Evolutionary conservation across 345 rosid species (phyloP).

Genomic region (Eucalyptus tenuipes): DNA sequence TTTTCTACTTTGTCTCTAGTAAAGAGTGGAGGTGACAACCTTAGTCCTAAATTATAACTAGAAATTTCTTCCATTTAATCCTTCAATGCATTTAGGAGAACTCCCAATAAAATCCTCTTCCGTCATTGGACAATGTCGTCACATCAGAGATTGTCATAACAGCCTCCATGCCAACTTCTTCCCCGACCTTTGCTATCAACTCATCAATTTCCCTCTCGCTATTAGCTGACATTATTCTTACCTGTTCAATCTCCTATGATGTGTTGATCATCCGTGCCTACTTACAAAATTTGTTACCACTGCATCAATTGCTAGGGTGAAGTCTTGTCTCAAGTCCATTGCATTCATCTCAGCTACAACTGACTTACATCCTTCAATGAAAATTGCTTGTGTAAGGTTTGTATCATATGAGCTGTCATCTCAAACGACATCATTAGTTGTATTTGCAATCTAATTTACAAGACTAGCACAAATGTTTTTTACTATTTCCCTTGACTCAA

Average conservation of each 20-base stretch:
- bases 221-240: constrained; percentile 88
- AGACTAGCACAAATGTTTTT: constrained; percentile 91
- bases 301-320: too few relatives aligned
- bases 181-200: constrained; percentile 95
- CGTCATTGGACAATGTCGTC: constrained; percentile 60
- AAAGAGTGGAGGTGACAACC: constrained; percentile 78
- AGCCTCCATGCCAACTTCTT: constrained; percentile 96
- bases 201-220: constrained; percentile 97
- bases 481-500: constrained; percentile 68
- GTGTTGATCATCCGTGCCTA: constrained; percentile 32
- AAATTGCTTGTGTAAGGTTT: constrained; percentile 66
- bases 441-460: constrained; percentile 91
- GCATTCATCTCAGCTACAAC: constrained; percentile 92
- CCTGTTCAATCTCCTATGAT: constrained; percentile 89
- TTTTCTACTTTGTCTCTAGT: constrained; percentile 95
- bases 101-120: not conserved
- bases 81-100: constrained; percentile 70
- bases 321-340: constrained; percentile 75
- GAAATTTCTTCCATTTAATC: constrained; percentile 59
- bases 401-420: constrained; percentile 98
- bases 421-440: constrained; percentile 86
- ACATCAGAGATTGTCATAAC: constrained; percentile 92
- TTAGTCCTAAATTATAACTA: constrained; percentile 73
- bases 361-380: constrained; percentile 82
- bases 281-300: constrained; percentile 68